These are phyloP conservation scores for Penicillium sp. DNA, from an alignment of 2,329 filamentous ascomycete genomes.

Conservation along the genomic window DNA sequence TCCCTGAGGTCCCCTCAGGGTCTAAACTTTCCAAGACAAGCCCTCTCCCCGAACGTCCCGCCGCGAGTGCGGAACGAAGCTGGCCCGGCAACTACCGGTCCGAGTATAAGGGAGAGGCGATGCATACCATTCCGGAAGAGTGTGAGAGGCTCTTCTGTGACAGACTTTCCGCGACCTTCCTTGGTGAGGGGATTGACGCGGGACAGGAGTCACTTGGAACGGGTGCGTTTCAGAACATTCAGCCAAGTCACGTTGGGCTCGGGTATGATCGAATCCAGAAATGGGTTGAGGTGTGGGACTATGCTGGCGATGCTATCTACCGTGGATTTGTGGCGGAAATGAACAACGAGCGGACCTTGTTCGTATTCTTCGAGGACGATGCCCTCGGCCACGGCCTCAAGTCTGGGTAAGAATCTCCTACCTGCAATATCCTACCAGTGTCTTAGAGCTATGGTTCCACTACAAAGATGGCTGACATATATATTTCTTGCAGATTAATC, in stretches of 20 bases:
- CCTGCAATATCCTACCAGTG: too few relatives aligned
- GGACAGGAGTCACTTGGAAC: slow-evolving; percentile 83
- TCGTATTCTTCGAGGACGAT: slow-evolving; percentile 82
- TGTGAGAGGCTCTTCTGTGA: slow-evolving; percentile 99
- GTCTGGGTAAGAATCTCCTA: slow-evolving; percentile 85
- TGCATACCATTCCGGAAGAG: slow-evolving; percentile 96
- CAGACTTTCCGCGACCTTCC: slow-evolving; percentile 90
- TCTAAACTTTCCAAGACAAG: slow-evolving; percentile 83
- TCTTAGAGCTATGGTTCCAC: too few relatives aligned
- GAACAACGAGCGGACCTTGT: slow-evolving; percentile 73
- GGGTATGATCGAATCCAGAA: slow-evolving; percentile 32
- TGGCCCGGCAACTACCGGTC: slow-evolving; percentile 35
- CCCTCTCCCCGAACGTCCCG: slow-evolving; percentile 81
- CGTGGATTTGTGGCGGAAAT: slow-evolving; percentile 80
- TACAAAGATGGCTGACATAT: slow-evolving; percentile 27
- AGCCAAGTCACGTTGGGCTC: slow-evolving; percentile 34
- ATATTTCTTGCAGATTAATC: slow-evolving; percentile 66
- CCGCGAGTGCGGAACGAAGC: slow-evolving; percentile 64
- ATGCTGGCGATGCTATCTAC: slow-evolving; percentile 80
- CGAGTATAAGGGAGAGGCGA: slow-evolving; percentile 79
- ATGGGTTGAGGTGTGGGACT: slow-evolving; percentile 64
- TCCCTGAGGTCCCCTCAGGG: slow-evolving; percentile 91
- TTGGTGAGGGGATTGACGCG: slow-evolving; percentile 85
- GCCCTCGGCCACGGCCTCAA: slow-evolving; percentile 79
- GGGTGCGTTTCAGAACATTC: slow-evolving; percentile 63